Evolutionary conservation across 2,329 filamentous ascomycete genomes (phyloP).

Genomic region (Didymella pinodella): DNA sequence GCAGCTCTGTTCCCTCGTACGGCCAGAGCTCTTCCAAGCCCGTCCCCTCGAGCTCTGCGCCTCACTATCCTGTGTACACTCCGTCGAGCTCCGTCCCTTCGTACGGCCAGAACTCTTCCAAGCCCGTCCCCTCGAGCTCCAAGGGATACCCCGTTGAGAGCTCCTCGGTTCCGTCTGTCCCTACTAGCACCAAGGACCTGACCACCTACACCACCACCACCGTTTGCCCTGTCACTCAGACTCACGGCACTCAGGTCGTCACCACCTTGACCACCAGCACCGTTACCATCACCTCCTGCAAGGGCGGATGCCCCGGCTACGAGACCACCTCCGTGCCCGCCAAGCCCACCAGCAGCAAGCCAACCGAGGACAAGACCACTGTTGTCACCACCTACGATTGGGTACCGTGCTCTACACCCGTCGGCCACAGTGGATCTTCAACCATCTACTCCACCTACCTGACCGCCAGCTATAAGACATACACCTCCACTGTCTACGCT

Average conservation of each 20-base stretch:
- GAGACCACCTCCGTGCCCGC: conserved; percentile 13
- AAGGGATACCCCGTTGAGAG: conserved; percentile 13
- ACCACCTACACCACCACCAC: conserved; percentile 40
- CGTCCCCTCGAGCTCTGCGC: neutral
- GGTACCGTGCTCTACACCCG: conserved; percentile 49
- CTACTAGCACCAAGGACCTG: conserved; percentile 30
- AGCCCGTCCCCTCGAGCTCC: neutral
- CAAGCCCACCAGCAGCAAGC: conserved; percentile 18
- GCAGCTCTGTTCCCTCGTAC: conserved; percentile 1
- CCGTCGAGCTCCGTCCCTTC: conserved; percentile 10
- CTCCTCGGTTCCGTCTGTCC: conserved; percentile 3
- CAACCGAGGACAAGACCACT: conserved; percentile 30
- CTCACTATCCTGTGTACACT: neutral
- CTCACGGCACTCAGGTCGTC: conserved; percentile 27
- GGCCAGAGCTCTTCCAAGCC: neutral
- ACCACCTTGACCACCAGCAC: conserved; percentile 48
- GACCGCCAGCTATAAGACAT: conserved; percentile 45
- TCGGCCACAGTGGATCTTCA: conserved; percentile 41
- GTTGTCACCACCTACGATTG: conserved; percentile 48
- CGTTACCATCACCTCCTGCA: conserved; percentile 51
- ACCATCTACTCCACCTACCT: conserved; percentile 52
- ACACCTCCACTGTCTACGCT: conserved; percentile 38
- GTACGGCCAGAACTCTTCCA: neutral
- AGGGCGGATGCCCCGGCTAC: conserved; percentile 43
- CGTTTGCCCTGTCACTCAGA: conserved; percentile 32